Conservation (phyloP, 1,284 basidiomycete genomes). For the Malassezia sympodialis region DNA sequence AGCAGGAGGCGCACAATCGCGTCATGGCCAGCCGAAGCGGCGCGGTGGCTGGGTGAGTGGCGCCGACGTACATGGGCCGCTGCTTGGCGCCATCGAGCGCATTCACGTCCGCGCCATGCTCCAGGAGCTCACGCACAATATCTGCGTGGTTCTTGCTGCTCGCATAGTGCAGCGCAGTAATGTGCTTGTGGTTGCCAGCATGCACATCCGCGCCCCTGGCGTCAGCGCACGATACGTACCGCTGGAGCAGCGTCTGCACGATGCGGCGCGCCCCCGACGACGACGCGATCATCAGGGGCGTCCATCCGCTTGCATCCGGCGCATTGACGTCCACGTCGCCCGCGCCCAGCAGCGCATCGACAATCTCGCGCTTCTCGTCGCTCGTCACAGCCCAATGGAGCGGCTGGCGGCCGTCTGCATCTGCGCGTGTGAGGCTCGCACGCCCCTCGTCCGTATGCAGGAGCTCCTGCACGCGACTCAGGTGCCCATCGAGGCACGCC, state of each 20-base stretch:
- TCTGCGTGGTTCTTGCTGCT: slow-evolving; percentile 26
- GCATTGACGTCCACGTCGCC: slow-evolving; percentile 10
- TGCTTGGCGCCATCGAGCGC: slow-evolving; percentile 27
- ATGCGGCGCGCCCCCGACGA: slow-evolving; percentile 17
- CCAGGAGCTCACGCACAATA: slow-evolving; percentile 22
- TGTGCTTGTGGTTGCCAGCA: slow-evolving; percentile 15
- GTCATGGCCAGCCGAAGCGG: slow-evolving; percentile 21
- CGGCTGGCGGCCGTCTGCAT: slow-evolving; percentile 23
- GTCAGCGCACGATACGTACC: background rate
- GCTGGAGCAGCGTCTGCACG: slow-evolving; percentile 16
- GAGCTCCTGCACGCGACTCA: slow-evolving; percentile 1
- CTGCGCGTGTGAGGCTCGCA: slow-evolving; percentile 8
- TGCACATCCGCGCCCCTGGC: slow-evolving; percentile 19
- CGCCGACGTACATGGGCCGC: slow-evolving; percentile 19
- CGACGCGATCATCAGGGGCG: slow-evolving; percentile 25
- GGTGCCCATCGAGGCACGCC: slow-evolving; percentile 16
- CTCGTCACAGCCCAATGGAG: slow-evolving; percentile 23
- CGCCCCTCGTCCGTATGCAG: background rate
- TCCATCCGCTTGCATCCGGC: slow-evolving; percentile 20
- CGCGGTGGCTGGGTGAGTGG: slow-evolving; percentile 21
- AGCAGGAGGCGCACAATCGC: slow-evolving; percentile 23
- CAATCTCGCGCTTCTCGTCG: slow-evolving; percentile 9
- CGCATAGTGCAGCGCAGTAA: slow-evolving; percentile 28
- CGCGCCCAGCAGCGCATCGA: slow-evolving; percentile 6
- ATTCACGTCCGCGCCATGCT: slow-evolving; percentile 24